Evolutionary conservation across 176 grass and related monocot genomes (phyloP).

Genomic region (Ananas comosus): DNA sequence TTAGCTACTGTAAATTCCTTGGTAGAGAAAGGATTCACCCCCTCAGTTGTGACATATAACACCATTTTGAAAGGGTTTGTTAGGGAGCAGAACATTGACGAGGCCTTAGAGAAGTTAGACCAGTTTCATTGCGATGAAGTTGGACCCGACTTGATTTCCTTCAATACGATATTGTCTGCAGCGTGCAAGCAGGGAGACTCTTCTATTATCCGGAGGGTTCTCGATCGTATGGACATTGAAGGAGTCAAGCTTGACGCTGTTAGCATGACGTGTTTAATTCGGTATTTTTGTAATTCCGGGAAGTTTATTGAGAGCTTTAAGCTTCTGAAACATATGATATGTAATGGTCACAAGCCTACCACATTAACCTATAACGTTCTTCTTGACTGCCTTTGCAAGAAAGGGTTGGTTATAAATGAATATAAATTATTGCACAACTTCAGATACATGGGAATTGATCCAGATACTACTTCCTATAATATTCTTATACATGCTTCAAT

Average conservation of each 20-base stretch:
- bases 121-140: background rate
- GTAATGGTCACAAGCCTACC: slow-evolving; percentile 8
- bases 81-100: background rate
- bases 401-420: slow-evolving; percentile 4
- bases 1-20: background rate
- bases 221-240: slow-evolving; percentile 20
- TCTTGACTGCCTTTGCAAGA: slow-evolving; percentile 22
- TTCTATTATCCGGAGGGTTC: slow-evolving; percentile 18
- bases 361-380: slow-evolving; percentile 20
- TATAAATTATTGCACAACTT: slow-evolving; percentile 20
- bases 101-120: slow-evolving; percentile 10
- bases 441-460: slow-evolving; percentile 2
- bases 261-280: slow-evolving; percentile 21
- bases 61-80: slow-evolving; percentile 9
- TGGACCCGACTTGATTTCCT: slow-evolving; percentile 18
- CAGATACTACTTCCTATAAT: slow-evolving; percentile 28
- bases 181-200: slow-evolving; percentile 19
- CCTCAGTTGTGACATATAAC: slow-evolving; percentile 10
- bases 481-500: slow-evolving; percentile 25
- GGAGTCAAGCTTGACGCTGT: slow-evolving; percentile 14
- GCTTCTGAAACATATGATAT: slow-evolving; percentile 26
- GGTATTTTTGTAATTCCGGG: slow-evolving; percentile 12
- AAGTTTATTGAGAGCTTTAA: slow-evolving; percentile 16
- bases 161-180: slow-evolving; percentile 18
- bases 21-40: slow-evolving; percentile 8